Evolutionary conservation across 208 protist genomes (phyloP).

Genomic region (Acanthamoeba divionensis): DNA sequence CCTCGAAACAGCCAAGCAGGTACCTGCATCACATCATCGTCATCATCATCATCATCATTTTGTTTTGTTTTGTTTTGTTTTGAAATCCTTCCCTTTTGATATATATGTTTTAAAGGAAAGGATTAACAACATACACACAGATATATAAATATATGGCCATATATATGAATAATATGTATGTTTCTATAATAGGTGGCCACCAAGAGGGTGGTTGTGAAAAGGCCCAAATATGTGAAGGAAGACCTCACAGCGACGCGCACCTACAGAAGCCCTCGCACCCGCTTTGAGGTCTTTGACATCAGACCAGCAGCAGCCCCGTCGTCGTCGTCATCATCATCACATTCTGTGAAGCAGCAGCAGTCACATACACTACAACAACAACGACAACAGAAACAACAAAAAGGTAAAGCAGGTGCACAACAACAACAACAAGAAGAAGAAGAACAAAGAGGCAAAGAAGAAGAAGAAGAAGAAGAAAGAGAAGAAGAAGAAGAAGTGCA

Average conservation of each 20-base stretch:
- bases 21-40: no score
- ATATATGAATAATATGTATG: no score
- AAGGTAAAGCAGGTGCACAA: not conserved
- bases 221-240: conserved; percentile 23
- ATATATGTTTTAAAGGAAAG: not conserved
- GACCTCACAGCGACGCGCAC: not conserved
- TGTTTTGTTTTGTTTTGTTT: not conserved
- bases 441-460: not conserved
- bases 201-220: conserved; percentile 7
- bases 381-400: not conserved
- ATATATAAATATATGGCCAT: no score
- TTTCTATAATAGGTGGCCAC: conserved; percentile 7
- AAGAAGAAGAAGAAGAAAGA: not conserved
- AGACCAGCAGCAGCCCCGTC: no score
- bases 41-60: not conserved
- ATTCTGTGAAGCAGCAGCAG: not conserved
- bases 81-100: not conserved
- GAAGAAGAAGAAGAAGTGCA: not conserved
- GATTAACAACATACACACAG: no score
- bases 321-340: not conserved
- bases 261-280: conserved; percentile 15
- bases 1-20: not conserved
- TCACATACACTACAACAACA: not conserved
- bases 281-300: conserved; percentile 22
- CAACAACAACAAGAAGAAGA: not conserved